phyloP scores from a whole-genome alignment of 2,329 filamentous ascomycete species.

The Ramichloridium luteum region DNA sequence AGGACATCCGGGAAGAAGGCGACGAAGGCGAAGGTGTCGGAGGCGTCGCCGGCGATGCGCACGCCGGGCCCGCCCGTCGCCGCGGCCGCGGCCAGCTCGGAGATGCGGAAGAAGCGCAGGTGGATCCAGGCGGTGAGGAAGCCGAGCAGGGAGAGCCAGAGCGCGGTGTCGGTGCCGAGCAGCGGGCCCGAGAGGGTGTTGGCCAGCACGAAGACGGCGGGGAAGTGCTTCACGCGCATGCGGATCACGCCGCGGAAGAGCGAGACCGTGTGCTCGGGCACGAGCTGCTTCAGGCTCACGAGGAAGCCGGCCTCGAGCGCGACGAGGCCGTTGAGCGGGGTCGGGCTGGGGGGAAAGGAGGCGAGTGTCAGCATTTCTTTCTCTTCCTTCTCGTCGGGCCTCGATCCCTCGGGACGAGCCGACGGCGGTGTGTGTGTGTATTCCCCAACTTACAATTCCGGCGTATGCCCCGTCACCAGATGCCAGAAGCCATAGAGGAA shows the following conservation, averaged over 20 bases:
- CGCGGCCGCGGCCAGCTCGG: conserved; percentile 34
- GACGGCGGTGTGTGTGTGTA: neutral
- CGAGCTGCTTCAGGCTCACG: conserved; percentile 92
- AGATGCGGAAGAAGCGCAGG: conserved; percentile 84
- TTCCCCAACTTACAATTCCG: conserved; percentile 62
- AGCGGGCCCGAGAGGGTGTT: conserved; percentile 54
- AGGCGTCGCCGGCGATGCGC: conserved; percentile 73
- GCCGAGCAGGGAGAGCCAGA: conserved; percentile 68
- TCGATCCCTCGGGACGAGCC: too few species aligned
- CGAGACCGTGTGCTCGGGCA: conserved; percentile 92
- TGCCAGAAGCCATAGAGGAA: conserved; percentile 62
- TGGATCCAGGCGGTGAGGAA: conserved; percentile 90
- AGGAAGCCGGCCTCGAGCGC: conserved; percentile 87
- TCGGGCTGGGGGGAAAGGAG: conserved; percentile 43
- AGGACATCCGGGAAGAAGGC: conserved; percentile 84
- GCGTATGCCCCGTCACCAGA: conserved; percentile 51
- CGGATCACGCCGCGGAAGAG: conserved; percentile 81
- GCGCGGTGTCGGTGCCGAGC: conserved; percentile 59
- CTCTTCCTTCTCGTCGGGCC: too few species aligned
- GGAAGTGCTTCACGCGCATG: conserved; percentile 74
- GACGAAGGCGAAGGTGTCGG: conserved; percentile 90
- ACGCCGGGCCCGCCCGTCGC: conserved; percentile 36
- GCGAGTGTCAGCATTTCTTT: conserved; percentile 3
- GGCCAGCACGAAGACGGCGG: conserved; percentile 60
- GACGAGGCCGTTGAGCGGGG: conserved; percentile 77